Conservation (phyloP, 192 early-diverging fungal species). For the Linnemannia exigua region DNA sequence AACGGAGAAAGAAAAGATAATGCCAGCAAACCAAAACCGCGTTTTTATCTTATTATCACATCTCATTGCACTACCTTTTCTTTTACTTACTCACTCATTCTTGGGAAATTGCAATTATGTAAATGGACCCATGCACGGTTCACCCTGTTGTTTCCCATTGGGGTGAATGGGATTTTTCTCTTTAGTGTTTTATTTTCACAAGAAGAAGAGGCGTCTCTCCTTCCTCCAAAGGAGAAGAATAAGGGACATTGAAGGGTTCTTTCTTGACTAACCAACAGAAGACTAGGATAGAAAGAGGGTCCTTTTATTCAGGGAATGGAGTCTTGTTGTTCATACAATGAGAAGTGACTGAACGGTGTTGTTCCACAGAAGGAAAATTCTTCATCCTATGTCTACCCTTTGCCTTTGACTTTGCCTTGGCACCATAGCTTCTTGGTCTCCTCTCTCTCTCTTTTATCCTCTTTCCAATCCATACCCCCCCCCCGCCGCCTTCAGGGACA, state of each 20-base stretch:
- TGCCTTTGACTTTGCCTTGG: neutral
- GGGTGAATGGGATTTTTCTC: neutral
- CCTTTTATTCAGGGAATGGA: neutral
- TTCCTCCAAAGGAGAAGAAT: neutral
- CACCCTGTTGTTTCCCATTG: neutral
- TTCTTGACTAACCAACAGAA: neutral
- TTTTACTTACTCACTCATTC: neutral
- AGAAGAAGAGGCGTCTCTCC: neutral
- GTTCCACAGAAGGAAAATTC: conserved; percentile 3
- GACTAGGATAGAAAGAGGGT: neutral
- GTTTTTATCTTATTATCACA: neutral
- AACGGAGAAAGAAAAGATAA: neutral
- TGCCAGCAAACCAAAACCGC: too few species aligned
- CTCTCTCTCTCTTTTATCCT: neutral
- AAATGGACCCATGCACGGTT: neutral
- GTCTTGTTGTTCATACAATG: neutral
- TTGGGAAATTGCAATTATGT: neutral
- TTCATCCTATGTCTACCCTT: too few species aligned
- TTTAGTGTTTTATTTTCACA: neutral
- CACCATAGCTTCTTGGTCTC: neutral
- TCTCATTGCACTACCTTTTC: neutral
- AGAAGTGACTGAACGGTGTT: neutral
- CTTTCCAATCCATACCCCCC: neutral
- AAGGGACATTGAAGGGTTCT: neutral
- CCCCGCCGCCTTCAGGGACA: neutral